Percentiles rank a stretch among this genome's conserved stretches.
phyloP scores from a whole-genome alignment of 108 stramenopile species.

The Cyclotella cryptica region DNA sequence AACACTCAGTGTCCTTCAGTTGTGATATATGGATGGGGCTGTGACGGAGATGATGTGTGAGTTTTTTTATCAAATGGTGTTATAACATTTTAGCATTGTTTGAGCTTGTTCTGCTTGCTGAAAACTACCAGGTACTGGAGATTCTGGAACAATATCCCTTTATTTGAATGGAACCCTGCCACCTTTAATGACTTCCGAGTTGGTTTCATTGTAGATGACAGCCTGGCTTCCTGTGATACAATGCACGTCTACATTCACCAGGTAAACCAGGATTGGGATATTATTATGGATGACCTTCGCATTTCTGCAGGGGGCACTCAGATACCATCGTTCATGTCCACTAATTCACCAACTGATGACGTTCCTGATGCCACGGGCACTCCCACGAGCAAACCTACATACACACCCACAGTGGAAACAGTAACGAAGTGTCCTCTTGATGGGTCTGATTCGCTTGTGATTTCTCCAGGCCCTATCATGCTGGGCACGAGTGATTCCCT shows the following conservation, averaged over 20 bases:
- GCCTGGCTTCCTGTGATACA: constrained; percentile 36
- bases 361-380: constrained; percentile 3
- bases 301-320: constrained; percentile 19
- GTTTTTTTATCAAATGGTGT: no score
- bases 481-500: constrained; percentile 27
- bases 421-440: constrained; percentile 31
- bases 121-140: constrained; percentile 29
- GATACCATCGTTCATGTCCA: constrained; percentile 13
- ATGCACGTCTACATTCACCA: constrained; percentile 42
- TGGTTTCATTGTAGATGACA: constrained; percentile 31
- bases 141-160: constrained; percentile 31
- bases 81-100: not conserved
- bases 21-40: constrained; percentile 39
- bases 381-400: constrained; percentile 30
- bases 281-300: constrained; percentile 44
- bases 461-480: constrained; percentile 37
- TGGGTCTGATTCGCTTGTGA: not conserved
- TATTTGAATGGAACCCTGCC: constrained; percentile 37
- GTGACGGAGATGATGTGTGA: constrained; percentile 26
- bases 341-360: constrained; percentile 23
- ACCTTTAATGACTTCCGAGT: constrained; percentile 42
- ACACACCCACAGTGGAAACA: constrained; percentile 40
- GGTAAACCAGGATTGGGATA: constrained; percentile 37
- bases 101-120: constrained; percentile 14
- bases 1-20: constrained; percentile 50